These are phyloP conservation scores for Yamadazyma songkhlaensis DNA, from an alignment of 1,139 yeast species.

Conservation along the genomic window DNA sequence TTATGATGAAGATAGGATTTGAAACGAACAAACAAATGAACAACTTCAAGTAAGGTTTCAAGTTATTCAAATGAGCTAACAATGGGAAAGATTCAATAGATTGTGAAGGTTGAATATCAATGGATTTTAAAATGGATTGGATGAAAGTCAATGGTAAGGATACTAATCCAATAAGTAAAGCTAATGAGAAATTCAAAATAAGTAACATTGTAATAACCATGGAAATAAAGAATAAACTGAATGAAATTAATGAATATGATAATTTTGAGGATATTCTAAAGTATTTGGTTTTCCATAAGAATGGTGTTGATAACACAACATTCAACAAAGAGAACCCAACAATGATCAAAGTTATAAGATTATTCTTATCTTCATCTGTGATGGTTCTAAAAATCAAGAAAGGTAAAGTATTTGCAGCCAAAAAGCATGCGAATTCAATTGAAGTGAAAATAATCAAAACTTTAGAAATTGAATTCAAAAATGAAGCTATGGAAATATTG, in stretches of 20 bases:
- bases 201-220: conserved; percentile 70
- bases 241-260: conserved; percentile 32
- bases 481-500: conserved; percentile 22
- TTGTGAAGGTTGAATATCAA: conserved; percentile 7
- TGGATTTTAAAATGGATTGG: conserved; percentile 34
- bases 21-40: conserved; percentile 40
- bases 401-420: conserved; percentile 28
- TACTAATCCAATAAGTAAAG: conserved; percentile 64
- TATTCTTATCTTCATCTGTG: conserved; percentile 15
- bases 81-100: conserved; percentile 5
- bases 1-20: conserved; percentile 52
- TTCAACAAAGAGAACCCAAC: conserved; percentile 18
- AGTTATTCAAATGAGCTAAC: conserved; percentile 10
- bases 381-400: conserved; percentile 13
- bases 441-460: conserved; percentile 31
- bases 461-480: conserved; percentile 23
- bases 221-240: conserved; percentile 60
- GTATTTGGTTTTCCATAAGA: conserved; percentile 13
- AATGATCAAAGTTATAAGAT: conserved; percentile 18
- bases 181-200: conserved; percentile 81
- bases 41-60: conserved; percentile 25
- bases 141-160: conserved; percentile 73
- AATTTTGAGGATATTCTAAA: conserved; percentile 16
- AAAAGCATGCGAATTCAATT: conserved; percentile 32
- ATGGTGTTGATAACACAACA: conserved; percentile 18